Evolutionary conservation across 1,139 yeast species (phyloP), one percentile per base, ranked within the genome.

Genomic region (Diutina pseudorugosa): DNA sequence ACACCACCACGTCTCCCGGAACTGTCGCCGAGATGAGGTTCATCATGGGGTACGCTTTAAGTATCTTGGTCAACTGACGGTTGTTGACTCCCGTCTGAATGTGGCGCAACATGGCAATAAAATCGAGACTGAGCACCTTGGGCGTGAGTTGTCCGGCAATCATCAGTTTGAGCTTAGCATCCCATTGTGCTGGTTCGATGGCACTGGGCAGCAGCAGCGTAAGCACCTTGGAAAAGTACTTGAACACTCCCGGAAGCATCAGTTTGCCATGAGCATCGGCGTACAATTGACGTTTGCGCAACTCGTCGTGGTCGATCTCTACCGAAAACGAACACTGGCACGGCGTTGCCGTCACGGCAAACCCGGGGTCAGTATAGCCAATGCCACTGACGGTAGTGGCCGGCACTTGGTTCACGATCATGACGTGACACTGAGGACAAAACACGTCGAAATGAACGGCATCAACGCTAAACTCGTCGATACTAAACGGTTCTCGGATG

Each of bases 311-410:
- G 47, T 55, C 57, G 14, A 59, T 47, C 4, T 21, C 41, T 1
- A 14, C 25, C 1, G 44, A 44, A 25, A 52, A 45, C 7, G 50
- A 52, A 50, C 58, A 57, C 3, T 27, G 25, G 44, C 58, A 56
- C 20, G 51, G 21, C 18, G 19, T n/a, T 23, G 49, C 50, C 4
- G 33, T 42, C 19, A 51, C 16, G 3, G n/a, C 40, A 51, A 65
- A 65, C 4, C 55, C 40, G 2, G 51, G 48, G 51, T 66, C 69
- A 5, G 62, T 60, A 57, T 65, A 66, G n/a, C 69, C 71, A 11
- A 55, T 56, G 14, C 53, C 42, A 4, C 48, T 33, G n/a, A 52
- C 54, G 51, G 55, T 60, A 7, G 62, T 55, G 41, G 60, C 60
- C 1, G 62, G 61, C 6, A 58, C 57, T 12, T 55, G 48, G 1